phyloP scores from a whole-genome alignment of 768 basidiomycete genomes.

The Serendipita sp. region DNA sequence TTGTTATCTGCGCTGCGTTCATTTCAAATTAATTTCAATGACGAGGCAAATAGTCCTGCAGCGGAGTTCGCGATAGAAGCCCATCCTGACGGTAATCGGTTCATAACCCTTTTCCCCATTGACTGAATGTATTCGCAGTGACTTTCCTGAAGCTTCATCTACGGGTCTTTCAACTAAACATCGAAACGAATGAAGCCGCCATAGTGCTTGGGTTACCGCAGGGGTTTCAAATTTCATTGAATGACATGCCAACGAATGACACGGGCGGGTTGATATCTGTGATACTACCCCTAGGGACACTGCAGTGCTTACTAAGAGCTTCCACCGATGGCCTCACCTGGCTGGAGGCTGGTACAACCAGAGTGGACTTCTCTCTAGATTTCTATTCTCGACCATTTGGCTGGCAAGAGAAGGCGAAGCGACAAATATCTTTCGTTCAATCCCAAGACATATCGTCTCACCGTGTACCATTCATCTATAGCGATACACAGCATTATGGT shows the following conservation, averaged over 20 bases:
- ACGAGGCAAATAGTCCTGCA: slow-evolving; percentile 69
- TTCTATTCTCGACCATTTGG: slow-evolving; percentile 47
- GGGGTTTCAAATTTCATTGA: slow-evolving; percentile 52
- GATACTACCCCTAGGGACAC: slow-evolving; percentile 7
- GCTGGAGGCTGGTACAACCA: slow-evolving; percentile 46
- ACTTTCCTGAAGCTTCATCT: slow-evolving; percentile 66
- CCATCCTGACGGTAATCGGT: slow-evolving; percentile 56
- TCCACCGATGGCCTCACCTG: slow-evolving; percentile 22
- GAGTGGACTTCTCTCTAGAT: slow-evolving; percentile 45
- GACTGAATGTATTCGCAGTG: slow-evolving; percentile 28
- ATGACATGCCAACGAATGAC: slow-evolving; percentile 56
- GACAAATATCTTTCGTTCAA: slow-evolving; percentile 50
- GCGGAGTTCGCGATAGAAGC: slow-evolving; percentile 39
- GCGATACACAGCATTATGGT: neutral
- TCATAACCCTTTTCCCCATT: neutral
- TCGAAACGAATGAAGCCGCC: slow-evolving; percentile 37
- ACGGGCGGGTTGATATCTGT: slow-evolving; percentile 1
- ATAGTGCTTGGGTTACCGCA: slow-evolving; percentile 36
- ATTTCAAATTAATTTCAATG: slow-evolving; percentile 55
- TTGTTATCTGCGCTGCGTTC: slow-evolving; percentile 37
- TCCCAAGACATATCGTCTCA: slow-evolving; percentile 56
- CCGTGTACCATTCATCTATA: slow-evolving; percentile 37
- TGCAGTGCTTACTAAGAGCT: slow-evolving; percentile 5
- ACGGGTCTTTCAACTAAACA: slow-evolving; percentile 36
- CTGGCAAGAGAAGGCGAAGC: slow-evolving; percentile 31